A percentile compares a stretch with the other conserved stretches of the same genome.
Conservation (phyloP, 768 basidiomycete genomes). For the Termitomyces sp. region DNA sequence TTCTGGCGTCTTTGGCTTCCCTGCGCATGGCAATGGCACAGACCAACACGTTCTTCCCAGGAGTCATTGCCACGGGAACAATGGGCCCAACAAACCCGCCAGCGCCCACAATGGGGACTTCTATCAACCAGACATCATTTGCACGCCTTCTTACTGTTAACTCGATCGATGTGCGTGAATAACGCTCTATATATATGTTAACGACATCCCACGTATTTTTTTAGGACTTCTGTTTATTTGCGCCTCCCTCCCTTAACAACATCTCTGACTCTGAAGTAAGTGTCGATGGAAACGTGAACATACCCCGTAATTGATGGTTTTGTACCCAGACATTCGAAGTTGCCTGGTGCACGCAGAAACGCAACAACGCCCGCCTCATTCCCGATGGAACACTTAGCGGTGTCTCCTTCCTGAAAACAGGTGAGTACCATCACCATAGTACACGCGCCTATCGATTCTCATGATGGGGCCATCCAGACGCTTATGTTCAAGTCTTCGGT, state of each 20-base stretch:
- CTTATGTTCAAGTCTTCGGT: constrained; percentile 37
- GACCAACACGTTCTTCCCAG: constrained; percentile 18
- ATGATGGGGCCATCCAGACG: constrained; percentile 20
- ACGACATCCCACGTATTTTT: neutral
- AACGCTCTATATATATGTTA: neutral
- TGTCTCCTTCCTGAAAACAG: constrained; percentile 35
- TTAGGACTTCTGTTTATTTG: constrained; percentile 40
- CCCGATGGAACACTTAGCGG: constrained; percentile 38
- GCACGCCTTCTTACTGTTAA: constrained; percentile 33
- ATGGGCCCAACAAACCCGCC: constrained; percentile 36
- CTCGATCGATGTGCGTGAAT: constrained; percentile 28
- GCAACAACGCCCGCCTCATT: constrained; percentile 40
- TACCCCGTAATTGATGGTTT: neutral
- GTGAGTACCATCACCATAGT: constrained; percentile 13
- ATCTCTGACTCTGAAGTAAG: constrained; percentile 35
- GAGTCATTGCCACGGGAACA: constrained; percentile 37
- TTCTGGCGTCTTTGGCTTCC: constrained; percentile 7
- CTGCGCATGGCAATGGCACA: constrained; percentile 9
- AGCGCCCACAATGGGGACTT: constrained; percentile 29
- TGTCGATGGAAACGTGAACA: neutral
- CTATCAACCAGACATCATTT: constrained; percentile 35
- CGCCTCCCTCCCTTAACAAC: constrained; percentile 25
- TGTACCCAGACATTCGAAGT: constrained; percentile 31
- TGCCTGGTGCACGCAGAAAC: constrained; percentile 38
- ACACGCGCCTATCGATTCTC: neutral